A percentile compares a stretch with the other conserved stretches of the same genome.
These are phyloP conservation scores for Neotropicomus parvogracilis DNA, from an alignment of 1,284 basidiomycete genomes.

Conservation along the genomic window DNA sequence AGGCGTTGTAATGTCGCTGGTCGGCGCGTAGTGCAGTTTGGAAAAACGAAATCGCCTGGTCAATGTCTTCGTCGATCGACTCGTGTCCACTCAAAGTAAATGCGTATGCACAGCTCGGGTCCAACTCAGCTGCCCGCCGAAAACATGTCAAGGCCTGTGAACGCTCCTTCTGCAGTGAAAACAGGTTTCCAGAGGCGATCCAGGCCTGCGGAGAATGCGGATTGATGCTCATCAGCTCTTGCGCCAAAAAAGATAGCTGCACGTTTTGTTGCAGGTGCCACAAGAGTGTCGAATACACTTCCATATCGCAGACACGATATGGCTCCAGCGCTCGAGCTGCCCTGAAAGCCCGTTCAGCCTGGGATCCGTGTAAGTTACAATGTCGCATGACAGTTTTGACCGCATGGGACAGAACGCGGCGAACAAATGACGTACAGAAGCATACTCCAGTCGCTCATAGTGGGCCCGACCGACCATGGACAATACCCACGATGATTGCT, in stretches of 20 bases:
- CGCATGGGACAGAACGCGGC: conserved; percentile 4
- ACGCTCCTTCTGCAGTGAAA: conserved; percentile 88
- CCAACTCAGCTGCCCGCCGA: conserved; percentile 79
- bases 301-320: conserved; percentile 85
- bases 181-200: conserved; percentile 93
- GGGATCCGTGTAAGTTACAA: conserved; percentile 27
- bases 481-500: conserved; percentile 72
- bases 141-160: conserved; percentile 90
- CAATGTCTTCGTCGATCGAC: conserved; percentile 88
- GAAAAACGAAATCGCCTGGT: conserved; percentile 86
- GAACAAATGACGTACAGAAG: conserved; percentile 58
- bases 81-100: conserved; percentile 94
- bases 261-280: conserved; percentile 87
- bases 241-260: conserved; percentile 84
- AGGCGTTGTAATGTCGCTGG: conserved; percentile 91
- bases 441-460: conserved; percentile 85
- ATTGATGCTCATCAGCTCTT: conserved; percentile 81
- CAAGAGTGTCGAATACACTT: conserved; percentile 88
- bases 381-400: conserved; percentile 14
- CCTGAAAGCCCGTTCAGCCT: conserved; percentile 87
- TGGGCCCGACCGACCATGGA: conserved; percentile 80
- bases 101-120: conserved; percentile 84
- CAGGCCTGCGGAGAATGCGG: conserved; percentile 83
- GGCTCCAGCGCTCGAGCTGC: conserved; percentile 78
- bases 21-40: conserved; percentile 85